Evolutionary conservation across 495 filamentous ascomycete species (phyloP).

Genomic region (Neurospora intermedia): DNA sequence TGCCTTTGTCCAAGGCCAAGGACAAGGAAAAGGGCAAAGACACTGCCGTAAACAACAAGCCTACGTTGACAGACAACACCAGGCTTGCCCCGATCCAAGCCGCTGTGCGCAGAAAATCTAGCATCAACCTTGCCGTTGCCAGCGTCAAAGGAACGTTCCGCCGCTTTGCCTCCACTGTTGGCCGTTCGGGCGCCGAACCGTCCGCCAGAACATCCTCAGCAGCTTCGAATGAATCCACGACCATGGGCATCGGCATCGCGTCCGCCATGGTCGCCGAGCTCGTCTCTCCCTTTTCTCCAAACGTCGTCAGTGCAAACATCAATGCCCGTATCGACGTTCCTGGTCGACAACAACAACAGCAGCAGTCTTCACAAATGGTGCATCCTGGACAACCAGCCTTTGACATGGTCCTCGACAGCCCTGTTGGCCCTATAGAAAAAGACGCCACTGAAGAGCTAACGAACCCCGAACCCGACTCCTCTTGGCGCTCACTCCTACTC

Average conservation of each 20-base stretch:
- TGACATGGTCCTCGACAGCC: background rate
- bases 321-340: background rate
- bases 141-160: slow-evolving; percentile 14
- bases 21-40: slow-evolving; percentile 12
- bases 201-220: slow-evolving; percentile 1
- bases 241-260: slow-evolving; percentile 15
- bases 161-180: slow-evolving; percentile 22
- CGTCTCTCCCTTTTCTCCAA: slow-evolving; percentile 13
- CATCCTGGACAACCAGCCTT: background rate
- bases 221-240: background rate
- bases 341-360: slow-evolving; percentile 1
- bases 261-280: slow-evolving; percentile 18
- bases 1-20: background rate
- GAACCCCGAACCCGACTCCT: background rate
- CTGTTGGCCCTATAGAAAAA: background rate
- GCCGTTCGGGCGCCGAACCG: slow-evolving; percentile 5
- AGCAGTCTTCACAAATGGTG: background rate
- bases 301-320: slow-evolving; percentile 2
- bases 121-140: slow-evolving; percentile 15
- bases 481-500: background rate
- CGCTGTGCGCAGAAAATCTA: slow-evolving; percentile 14
- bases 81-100: background rate
- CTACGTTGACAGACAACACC: background rate
- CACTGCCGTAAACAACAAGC: background rate
- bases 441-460: background rate